Evolutionary conservation across 495 filamentous ascomycete genomes (phyloP).

Genomic region (Niebla homalea): DNA sequence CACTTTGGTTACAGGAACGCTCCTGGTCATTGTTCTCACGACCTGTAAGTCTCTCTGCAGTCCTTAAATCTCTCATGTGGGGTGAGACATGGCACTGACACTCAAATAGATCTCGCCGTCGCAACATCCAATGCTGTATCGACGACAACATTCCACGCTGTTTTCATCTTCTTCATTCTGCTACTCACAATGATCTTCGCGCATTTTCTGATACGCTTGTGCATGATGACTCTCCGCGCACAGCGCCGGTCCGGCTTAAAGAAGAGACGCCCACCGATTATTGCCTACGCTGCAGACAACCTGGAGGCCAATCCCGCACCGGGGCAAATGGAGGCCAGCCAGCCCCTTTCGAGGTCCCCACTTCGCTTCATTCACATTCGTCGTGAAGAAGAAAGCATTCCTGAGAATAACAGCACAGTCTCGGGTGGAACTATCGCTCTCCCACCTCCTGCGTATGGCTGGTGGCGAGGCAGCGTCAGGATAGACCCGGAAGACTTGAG

Average conservation of each 20-base stretch:
- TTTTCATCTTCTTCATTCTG: slow-evolving; percentile 64
- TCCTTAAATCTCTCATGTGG: neutral
- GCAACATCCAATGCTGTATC: slow-evolving; percentile 41
- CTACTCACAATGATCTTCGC: slow-evolving; percentile 64
- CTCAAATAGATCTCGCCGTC: slow-evolving; percentile 49
- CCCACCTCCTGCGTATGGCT: slow-evolving; percentile 76
- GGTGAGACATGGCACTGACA: slow-evolving; percentile 3
- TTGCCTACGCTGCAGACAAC: slow-evolving; percentile 23
- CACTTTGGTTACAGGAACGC: slow-evolving; percentile 40
- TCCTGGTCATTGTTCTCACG: slow-evolving; percentile 40
- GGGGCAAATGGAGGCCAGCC: slow-evolving; percentile 19
- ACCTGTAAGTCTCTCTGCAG: slow-evolving; percentile 37
- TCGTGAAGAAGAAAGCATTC: slow-evolving; percentile 45
- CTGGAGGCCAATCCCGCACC: slow-evolving; percentile 44
- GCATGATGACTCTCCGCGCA: slow-evolving; percentile 42
- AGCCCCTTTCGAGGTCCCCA: slow-evolving; percentile 24
- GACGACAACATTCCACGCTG: slow-evolving; percentile 53
- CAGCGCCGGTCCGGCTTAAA: slow-evolving; percentile 11
- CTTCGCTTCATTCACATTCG: slow-evolving; percentile 47
- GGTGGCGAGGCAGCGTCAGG: slow-evolving; percentile 64
- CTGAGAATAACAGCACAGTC: neutral
- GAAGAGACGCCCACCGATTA: neutral
- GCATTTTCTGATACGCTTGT: slow-evolving; percentile 60
- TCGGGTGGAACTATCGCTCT: slow-evolving; percentile 13
- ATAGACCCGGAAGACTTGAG: slow-evolving; percentile 3